Conservation (phyloP, 768 basidiomycete species). For the Sutorius australiensis region DNA sequence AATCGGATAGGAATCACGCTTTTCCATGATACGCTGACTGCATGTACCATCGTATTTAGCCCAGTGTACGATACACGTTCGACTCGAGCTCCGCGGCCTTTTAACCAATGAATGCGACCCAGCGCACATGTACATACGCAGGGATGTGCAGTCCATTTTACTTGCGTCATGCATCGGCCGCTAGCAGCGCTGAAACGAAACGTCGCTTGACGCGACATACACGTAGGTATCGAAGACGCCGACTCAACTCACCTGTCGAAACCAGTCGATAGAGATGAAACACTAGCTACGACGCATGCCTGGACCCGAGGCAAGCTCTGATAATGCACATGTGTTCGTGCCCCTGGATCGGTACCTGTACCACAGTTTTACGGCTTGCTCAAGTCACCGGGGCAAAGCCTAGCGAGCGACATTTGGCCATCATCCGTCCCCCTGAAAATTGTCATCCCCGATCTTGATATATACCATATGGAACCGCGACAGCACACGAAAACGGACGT, state of each 20-base stretch:
- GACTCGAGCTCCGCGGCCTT: not conserved
- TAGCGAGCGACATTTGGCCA: too few species aligned
- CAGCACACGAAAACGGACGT: too few species aligned
- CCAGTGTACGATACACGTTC: not conserved
- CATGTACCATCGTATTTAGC: constrained; percentile 1
- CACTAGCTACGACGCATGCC: not conserved
- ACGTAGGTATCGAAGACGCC: not conserved
- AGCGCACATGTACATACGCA: too few species aligned
- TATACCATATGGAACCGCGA: too few species aligned
- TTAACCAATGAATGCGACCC: too few species aligned
- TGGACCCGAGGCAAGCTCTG: too few species aligned
- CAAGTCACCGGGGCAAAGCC: too few species aligned
- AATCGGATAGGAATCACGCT: not conserved
- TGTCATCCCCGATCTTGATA: too few species aligned
- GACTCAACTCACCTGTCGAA: not conserved
- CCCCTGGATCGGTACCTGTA: too few species aligned
- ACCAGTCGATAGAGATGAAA: not conserved
- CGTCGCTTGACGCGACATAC: not conserved
- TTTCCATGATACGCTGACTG: not conserved
- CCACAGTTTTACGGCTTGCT: too few species aligned
- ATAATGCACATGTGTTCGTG: too few species aligned
- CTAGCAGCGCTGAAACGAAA: not conserved
- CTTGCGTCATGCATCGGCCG: not conserved
- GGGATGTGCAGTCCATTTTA: not conserved
- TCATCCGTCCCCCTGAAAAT: too few species aligned